Evolutionary conservation across 177 flowering plant genomes (phyloP).

Genomic region (Vitis hybrid): DNA sequence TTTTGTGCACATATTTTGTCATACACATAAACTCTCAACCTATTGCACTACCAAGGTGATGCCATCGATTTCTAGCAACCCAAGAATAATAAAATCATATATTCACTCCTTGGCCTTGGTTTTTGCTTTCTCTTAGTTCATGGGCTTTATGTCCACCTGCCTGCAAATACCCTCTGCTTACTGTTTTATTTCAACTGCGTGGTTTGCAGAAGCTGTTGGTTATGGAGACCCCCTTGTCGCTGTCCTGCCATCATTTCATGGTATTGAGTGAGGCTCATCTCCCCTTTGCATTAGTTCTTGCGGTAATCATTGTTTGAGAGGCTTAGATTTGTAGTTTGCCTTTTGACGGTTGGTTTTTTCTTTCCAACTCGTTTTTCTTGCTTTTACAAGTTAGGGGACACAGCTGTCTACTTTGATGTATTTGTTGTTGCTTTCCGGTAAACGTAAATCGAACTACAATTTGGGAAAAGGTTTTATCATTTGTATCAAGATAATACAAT

Average conservation of each 20-base stretch:
- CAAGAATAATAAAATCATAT: background rate
- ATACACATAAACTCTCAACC: too few relatives aligned
- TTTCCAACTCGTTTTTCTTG: background rate
- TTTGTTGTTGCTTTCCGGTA: background rate
- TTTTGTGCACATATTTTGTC: too few relatives aligned
- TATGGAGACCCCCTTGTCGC: constrained; percentile 93
- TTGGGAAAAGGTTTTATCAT: too few relatives aligned
- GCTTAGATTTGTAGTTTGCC: constrained; percentile 1
- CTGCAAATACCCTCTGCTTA: background rate
- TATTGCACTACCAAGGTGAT: too few relatives aligned
- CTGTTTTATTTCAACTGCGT: background rate
- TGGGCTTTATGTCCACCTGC: too few relatives aligned
- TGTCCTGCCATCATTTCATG: constrained; percentile 74
- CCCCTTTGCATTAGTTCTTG: background rate
- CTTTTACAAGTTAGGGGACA: background rate
- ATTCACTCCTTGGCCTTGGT: background rate
- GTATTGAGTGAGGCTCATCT: constrained; percentile 30
- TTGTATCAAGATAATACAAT: too few relatives aligned
- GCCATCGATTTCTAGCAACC: background rate
- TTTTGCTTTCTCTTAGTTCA: too few relatives aligned
- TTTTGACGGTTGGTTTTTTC: background rate
- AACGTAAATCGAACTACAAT: background rate
- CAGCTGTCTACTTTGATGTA: background rate
- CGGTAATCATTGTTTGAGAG: background rate
- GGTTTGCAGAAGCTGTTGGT: constrained; percentile 81